phyloP scores from a whole-genome alignment of 2,329 filamentous ascomycete species.

The Botryotinia narcissicola region DNA sequence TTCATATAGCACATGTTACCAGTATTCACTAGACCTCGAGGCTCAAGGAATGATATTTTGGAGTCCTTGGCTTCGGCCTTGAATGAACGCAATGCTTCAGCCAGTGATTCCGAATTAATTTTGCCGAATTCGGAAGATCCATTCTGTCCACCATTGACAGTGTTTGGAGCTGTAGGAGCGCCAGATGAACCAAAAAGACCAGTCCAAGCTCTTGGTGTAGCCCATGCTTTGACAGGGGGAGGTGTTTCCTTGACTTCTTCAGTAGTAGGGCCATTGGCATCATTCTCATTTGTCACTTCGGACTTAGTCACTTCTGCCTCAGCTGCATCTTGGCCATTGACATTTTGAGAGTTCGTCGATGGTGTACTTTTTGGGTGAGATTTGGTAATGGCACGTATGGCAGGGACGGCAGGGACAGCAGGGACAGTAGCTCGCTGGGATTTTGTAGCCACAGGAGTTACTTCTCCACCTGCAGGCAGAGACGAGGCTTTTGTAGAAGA shows the following conservation, averaged over 20 bases:
- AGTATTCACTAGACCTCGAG: conserved; percentile 90
- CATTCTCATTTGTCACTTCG: neutral
- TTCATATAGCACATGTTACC: conserved; percentile 99
- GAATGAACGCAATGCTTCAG: conserved; percentile 74
- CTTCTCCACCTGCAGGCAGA: conserved; percentile 27
- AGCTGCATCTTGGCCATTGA: conserved; percentile 23
- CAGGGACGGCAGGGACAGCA: conserved; percentile 37
- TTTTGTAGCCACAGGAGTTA: conserved; percentile 32
- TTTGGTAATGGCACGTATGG: conserved; percentile 40
- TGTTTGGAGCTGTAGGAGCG: conserved; percentile 42
- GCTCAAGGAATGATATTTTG: conserved; percentile 82
- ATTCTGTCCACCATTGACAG: conserved; percentile 38
- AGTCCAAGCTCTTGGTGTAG: conserved; percentile 64
- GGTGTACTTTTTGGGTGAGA: conserved; percentile 41
- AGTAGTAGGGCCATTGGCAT: conserved; percentile 13
- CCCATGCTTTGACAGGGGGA: conserved; percentile 42
- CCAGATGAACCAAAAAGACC: conserved; percentile 55
- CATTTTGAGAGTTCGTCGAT: conserved; percentile 26
- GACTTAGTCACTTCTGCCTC: conserved; percentile 18
- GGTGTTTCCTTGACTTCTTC: conserved; percentile 41
- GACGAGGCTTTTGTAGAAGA: conserved; percentile 45
- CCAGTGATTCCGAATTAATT: conserved; percentile 60
- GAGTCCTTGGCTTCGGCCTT: conserved; percentile 54
- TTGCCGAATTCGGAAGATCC: conserved; percentile 39
- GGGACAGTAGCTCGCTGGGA: conserved; percentile 43